Evolutionary conservation across 306 rosid genomes (phyloP).

Genomic region (Acmispon strigosus): DNA sequence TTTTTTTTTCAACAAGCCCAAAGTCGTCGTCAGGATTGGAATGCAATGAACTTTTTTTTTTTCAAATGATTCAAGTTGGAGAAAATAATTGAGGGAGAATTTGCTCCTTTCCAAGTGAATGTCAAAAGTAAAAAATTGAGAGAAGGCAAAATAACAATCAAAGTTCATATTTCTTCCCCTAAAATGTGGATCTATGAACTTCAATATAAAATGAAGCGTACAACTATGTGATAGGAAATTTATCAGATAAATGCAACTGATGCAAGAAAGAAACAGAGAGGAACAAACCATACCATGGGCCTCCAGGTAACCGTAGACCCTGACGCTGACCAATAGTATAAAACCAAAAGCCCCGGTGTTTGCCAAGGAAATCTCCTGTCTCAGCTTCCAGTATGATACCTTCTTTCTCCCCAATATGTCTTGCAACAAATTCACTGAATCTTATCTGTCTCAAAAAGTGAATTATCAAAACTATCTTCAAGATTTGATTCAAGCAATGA

Average conservation of each 20-base stretch:
- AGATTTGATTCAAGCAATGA: constrained; percentile 8
- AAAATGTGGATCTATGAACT: neutral
- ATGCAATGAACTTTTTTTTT: neutral
- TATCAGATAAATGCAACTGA: constrained; percentile 3
- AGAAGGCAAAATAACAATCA: neutral
- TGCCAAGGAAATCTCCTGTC: constrained; percentile 90
- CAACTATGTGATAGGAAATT: constrained; percentile 1
- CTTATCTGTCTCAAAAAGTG: constrained; percentile 48
- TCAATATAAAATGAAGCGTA: neutral
- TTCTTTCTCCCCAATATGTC: constrained; percentile 87
- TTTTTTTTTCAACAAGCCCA: neutral
- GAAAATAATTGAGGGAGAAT: neutral
- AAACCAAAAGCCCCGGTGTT: constrained; percentile 90
- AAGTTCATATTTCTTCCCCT: constrained; percentile 2
- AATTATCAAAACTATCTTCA: constrained; percentile 6
- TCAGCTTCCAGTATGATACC: constrained; percentile 93
- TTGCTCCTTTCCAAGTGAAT: neutral
- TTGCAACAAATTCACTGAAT: constrained; percentile 84
- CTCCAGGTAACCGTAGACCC: constrained; percentile 83
- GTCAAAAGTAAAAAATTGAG: neutral
- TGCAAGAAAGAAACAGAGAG: constrained; percentile 6
- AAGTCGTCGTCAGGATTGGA: neutral
- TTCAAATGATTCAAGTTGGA: neutral
- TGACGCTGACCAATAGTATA: constrained; percentile 95
- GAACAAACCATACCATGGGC: constrained; percentile 93